Percentiles rank a stretch among this genome's conserved stretches.
Conservation (phyloP, 352 stramenopile genomes). For the Globisporangium echinulatum region DNA sequence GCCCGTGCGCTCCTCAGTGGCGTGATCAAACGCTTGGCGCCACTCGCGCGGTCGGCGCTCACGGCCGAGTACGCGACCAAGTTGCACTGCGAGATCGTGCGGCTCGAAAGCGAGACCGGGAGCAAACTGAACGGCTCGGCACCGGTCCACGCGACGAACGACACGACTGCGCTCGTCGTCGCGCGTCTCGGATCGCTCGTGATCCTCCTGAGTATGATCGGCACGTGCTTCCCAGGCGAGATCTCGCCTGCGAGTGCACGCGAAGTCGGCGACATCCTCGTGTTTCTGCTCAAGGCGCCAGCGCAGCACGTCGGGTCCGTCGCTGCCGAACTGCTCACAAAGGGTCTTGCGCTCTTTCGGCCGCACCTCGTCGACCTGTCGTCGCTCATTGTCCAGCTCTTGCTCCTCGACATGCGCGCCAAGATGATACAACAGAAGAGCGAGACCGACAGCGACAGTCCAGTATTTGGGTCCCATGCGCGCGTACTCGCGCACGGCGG, state of each 20-base stretch:
- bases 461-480: conserved; percentile 36
- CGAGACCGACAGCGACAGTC: conserved; percentile 18
- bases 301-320: conserved; percentile 58
- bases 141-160: conserved; percentile 8
- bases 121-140: conserved; percentile 26
- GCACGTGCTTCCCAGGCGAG: conserved; percentile 79
- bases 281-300: conserved; percentile 50
- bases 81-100: conserved; percentile 72
- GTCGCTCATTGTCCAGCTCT: conserved; percentile 61
- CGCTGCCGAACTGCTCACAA: conserved; percentile 69
- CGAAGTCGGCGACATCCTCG: conserved; percentile 78
- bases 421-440: conserved; percentile 37
- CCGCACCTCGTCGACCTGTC: conserved; percentile 77
- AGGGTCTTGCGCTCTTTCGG: conserved; percentile 79
- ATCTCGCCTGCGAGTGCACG: conserved; percentile 66
- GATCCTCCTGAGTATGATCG: conserved; percentile 78
- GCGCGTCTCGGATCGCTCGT: conserved; percentile 63
- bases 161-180: conserved; percentile 34
- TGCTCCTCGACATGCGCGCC: conserved; percentile 70
- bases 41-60: conserved; percentile 30
- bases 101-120: conserved; percentile 59
- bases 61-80: conserved; percentile 76
- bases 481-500: conserved; percentile 41
- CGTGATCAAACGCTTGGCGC: conserved; percentile 65
- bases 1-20: conserved; percentile 63